Evolutionary conservation across 345 rosid species (phyloP), one percentile per base, ranked within the genome.

Genomic region (Brassica carinata): DNA sequence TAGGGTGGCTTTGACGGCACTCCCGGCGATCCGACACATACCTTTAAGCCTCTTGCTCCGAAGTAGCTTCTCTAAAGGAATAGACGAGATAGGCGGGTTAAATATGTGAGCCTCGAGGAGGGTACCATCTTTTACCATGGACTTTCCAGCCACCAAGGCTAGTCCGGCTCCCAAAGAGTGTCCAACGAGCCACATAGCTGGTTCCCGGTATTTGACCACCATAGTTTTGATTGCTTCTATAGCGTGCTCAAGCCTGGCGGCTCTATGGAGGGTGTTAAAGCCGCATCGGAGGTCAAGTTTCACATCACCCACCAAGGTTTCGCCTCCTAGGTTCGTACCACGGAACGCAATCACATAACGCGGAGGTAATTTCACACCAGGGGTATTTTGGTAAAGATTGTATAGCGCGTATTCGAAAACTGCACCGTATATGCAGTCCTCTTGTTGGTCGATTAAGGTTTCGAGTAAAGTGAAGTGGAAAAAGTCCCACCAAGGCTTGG

Each of bases 101-200:
- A 91, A 91, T 26, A 89, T 82, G 75, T 86, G 85, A 14, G 85
- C 65, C 69, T 87, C 87, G 8, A 88, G 73, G 4, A 34, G 66
- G 69, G 23, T 36, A 5, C 83, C 84, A 7, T 36, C 53, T 71
- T 69, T 82, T 4, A 68, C 67, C 87, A 88, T 80, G 18, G 76
- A 79, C 81, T 89, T 91, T 33, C 93, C 89, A 1, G 82, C 87
- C 55, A 88, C 84, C 77, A 91, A 62, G 4, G 90, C 87, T 71
- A 87, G 31, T 29, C 86, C 89, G 23, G 96, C 86, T 36, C 96
- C 93, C 5, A 91, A 84, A 77, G 91, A 91, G 71, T 91, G 91
- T 26, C 96, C 96, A 0, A 86, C 77, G 43, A 91, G 70, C 96
- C 91, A 91, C 0, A 89, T 48, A 71, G 79, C 74, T 5, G 83